Evolutionary conservation across 2,329 filamentous ascomycete genomes (phyloP).

Genomic region (Microcyclospora tardicrescens): DNA sequence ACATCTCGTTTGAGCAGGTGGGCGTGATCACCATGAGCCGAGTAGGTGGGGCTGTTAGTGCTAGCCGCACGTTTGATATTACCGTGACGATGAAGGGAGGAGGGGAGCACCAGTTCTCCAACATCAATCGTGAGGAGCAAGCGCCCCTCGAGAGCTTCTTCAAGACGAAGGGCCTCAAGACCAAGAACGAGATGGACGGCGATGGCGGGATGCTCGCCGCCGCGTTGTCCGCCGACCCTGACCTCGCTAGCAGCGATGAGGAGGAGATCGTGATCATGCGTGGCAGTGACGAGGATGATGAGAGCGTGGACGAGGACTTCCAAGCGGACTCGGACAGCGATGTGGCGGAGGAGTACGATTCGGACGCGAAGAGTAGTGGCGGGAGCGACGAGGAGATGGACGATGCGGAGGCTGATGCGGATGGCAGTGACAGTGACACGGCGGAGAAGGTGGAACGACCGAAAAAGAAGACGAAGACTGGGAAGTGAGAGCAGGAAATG

Average conservation of each 20-base stretch:
- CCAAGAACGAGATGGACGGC: slow-evolving; percentile 98
- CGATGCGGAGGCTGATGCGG: slow-evolving; percentile 45
- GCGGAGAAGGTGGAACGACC: slow-evolving; percentile 43
- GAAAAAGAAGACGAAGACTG: slow-evolving; percentile 51
- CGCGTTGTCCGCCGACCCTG: slow-evolving; percentile 63
- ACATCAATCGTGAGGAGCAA: slow-evolving; percentile 97
- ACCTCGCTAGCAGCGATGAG: slow-evolving; percentile 65
- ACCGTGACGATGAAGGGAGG: slow-evolving; percentile 84
- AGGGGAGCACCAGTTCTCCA: slow-evolving; percentile 90
- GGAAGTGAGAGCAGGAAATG: background rate
- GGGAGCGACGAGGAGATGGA: slow-evolving; percentile 54
- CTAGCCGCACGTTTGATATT: slow-evolving; percentile 93
- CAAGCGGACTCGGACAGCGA: slow-evolving; percentile 82
- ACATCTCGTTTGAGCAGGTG: slow-evolving; percentile 90
- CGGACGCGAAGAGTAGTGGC: slow-evolving; percentile 66
- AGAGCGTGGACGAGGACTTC: slow-evolving; percentile 90
- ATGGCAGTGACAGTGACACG: slow-evolving; percentile 32
- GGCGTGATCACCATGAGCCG: slow-evolving; percentile 88
- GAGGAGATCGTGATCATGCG: slow-evolving; percentile 72
- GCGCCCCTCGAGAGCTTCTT: slow-evolving; percentile 95
- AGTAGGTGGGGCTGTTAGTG: slow-evolving; percentile 84
- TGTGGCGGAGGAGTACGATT: slow-evolving; percentile 92
- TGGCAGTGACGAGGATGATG: slow-evolving; percentile 87
- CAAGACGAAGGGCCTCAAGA: slow-evolving; percentile 84
- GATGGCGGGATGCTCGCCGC: slow-evolving; percentile 63